Evolutionary conservation across 1,284 basidiomycete genomes (phyloP), one percentile per base, ranked within the genome.

Genomic region (Irpex sp.): DNA sequence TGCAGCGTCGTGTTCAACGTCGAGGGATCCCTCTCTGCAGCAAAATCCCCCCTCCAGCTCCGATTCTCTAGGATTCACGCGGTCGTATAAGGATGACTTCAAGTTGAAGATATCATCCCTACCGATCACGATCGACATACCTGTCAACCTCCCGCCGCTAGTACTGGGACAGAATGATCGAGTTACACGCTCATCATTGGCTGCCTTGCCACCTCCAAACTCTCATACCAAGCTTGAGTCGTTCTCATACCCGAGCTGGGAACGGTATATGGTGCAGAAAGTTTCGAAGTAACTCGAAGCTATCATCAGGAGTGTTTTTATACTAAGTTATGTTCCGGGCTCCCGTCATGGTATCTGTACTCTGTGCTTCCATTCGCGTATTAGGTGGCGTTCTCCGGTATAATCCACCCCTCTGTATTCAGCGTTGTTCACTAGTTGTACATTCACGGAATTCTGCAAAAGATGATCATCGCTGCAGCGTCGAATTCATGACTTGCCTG

Each of bases 231-330:
- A 37, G 80, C 57, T 59, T 15, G 63, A 85, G 71, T 78, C 80
- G 59, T 78, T 82, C 57, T 66, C 77, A 15, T 85, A 83, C 70
- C 85, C 86, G 31, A 82, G 80, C 60, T 89, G 87, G 87, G 81
- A 88, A 71, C 77, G 84, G 61, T 88, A 88, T 70, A 72, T 80
- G 46, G 79, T 88, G 49, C 79, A 78, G 65, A 77, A 74, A 60
- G 73, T 73, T 43, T 37, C 55, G n/a, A 35, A 59, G 8, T 59
- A 37, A 59, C 6, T 51, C 15, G 31, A 33, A 33, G 31, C 31
- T 31, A 31, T 31, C 31, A 6, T 33, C 31, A 33, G 6, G 31
- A 33, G 31, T 46, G 11, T 36, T 8, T 43, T 47, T 49, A 36
- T 49, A 11, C n/a, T 36, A 50, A 55, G 21, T 55, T 55, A 55